phyloP scores from a whole-genome alignment of 2,329 filamentous ascomycete species.

The Beauveria rudraprayagi region DNA sequence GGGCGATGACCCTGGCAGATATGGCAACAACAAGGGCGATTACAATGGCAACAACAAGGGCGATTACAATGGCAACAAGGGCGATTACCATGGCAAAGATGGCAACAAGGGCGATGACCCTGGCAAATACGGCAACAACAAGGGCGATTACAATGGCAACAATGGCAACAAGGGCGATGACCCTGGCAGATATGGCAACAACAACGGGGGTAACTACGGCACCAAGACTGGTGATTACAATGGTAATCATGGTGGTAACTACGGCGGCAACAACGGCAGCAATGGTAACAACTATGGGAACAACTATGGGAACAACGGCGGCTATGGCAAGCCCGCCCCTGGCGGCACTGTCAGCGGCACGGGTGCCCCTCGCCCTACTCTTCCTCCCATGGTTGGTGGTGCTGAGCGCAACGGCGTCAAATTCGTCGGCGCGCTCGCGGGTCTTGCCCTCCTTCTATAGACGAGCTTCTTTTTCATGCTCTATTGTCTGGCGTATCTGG shows the following conservation, averaged over 20 bases:
- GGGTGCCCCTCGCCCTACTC: slow-evolving; percentile 2
- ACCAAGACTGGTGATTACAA: not conserved
- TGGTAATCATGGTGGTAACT: not conserved
- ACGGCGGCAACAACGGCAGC: not conserved
- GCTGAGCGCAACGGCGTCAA: slow-evolving; percentile 15
- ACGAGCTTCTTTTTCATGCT: not conserved
- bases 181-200: not conserved
- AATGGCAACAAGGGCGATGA: not conserved
- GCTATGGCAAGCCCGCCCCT: slow-evolving; percentile 1
- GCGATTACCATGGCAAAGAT: not conserved
- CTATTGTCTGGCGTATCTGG: not conserved
- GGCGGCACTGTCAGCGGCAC: slow-evolving; percentile 1
- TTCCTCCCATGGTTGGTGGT: slow-evolving; percentile 15
- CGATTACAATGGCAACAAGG: not conserved
- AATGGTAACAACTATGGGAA: not conserved
- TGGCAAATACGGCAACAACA: not conserved
- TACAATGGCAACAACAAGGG: not conserved
- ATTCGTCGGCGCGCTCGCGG: slow-evolving; percentile 18
- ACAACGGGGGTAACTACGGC: not conserved
- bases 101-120: not conserved
- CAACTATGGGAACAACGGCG: not conserved
- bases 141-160: not conserved
- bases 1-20: not conserved
- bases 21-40: not conserved
- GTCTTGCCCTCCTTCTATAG: slow-evolving; percentile 19